Evolutionary conservation across 2,329 filamentous ascomycete species (phyloP).

Genomic region (Chaetomiaceae sp.): DNA sequence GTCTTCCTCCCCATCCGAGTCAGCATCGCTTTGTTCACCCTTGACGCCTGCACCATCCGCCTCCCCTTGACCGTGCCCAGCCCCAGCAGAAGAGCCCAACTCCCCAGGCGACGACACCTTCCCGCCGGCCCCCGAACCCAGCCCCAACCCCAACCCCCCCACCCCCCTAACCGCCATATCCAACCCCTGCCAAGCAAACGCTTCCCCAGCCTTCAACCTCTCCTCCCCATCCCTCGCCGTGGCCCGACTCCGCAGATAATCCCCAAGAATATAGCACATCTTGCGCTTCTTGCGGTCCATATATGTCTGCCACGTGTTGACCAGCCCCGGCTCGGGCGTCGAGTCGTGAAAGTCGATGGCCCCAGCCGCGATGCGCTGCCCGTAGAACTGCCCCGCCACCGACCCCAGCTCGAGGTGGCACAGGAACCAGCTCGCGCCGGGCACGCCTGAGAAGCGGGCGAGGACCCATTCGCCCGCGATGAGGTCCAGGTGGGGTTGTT

Average conservation of each 20-base stretch:
- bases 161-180: constrained; percentile 14
- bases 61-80: neutral
- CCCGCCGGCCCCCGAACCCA: neutral
- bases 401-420: constrained; percentile 31
- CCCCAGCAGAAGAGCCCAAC: neutral
- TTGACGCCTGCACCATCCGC: neutral
- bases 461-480: constrained; percentile 33
- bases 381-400: constrained; percentile 28
- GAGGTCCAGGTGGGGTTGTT: constrained; percentile 26
- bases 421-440: constrained; percentile 32
- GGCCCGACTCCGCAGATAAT: constrained; percentile 24
- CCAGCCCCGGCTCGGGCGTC: constrained; percentile 28
- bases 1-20: constrained; percentile 3
- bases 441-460: constrained; percentile 29
- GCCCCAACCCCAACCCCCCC: neutral
- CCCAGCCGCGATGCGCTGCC: constrained; percentile 28
- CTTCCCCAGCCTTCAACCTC: constrained; percentile 16
- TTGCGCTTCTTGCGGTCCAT: constrained; percentile 30
- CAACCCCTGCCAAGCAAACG: constrained; percentile 15
- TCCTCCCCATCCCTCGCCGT: constrained; percentile 17
- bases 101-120: neutral
- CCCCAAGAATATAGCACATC: constrained; percentile 27
- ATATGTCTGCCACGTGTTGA: constrained; percentile 28
- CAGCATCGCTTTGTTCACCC: neutral
- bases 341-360: constrained; percentile 33